Conservation (phyloP, 306 rosid genomes). For the Cucurbita moschata region DNA sequence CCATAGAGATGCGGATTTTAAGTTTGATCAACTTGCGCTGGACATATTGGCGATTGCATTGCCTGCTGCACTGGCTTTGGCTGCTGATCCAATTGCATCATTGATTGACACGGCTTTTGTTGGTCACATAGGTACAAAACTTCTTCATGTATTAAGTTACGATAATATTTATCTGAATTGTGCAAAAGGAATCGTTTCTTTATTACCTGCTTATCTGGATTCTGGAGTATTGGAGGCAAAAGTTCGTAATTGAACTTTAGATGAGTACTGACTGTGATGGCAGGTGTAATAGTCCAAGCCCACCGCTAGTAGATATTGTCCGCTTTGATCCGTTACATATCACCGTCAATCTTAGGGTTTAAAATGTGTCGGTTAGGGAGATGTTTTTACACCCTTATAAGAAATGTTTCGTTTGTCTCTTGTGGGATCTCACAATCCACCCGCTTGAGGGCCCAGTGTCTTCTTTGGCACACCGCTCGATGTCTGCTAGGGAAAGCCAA, state of each 20-base stretch:
- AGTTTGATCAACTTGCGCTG: conserved; percentile 46
- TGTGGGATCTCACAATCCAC: no score
- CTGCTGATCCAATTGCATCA: conserved; percentile 79
- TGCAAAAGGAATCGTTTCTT: background rate
- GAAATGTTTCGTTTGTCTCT: no score
- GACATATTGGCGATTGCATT: conserved; percentile 74
- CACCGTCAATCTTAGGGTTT: no score
- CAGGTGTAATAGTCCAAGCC: background rate
- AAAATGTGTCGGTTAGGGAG: no score
- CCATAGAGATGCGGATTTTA: conserved; percentile 20
- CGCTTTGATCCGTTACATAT: no score
- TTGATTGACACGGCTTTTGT: conserved; percentile 83
- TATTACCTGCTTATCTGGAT: background rate
- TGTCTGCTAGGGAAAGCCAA: no score
- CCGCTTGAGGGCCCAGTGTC: no score
- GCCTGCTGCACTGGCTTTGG: conserved; percentile 88
- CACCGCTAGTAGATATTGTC: no score
- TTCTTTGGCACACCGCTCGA: no score
- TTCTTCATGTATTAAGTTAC: background rate
- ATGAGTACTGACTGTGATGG: background rate
- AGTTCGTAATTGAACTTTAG: background rate
- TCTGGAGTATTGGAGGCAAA: background rate
- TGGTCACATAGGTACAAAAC: conserved; percentile 70
- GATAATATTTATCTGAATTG: background rate
- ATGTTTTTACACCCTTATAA: no score